Conservation (phyloP, 1,284 basidiomycete species). For the Microbotryomycetes sp. region DNA sequence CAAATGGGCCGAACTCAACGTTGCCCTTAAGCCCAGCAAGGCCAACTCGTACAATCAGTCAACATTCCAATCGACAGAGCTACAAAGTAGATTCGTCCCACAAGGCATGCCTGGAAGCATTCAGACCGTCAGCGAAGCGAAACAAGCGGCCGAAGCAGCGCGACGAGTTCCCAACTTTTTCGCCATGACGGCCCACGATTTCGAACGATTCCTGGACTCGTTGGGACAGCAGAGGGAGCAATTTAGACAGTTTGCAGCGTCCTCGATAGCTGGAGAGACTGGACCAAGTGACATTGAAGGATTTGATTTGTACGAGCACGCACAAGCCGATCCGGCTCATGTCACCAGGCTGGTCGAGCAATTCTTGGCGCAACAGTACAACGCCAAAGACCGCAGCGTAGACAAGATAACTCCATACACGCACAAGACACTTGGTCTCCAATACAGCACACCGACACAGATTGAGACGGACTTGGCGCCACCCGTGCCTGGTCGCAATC, state of each 20-base stretch:
- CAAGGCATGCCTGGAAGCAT: background rate
- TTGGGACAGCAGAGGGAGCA: slow-evolving; percentile 14
- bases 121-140: background rate
- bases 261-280: background rate
- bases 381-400: background rate
- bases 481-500: background rate
- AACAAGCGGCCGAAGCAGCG: background rate
- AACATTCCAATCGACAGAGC: background rate
- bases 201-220: slow-evolving; percentile 20
- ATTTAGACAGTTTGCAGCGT: slow-evolving; percentile 20
- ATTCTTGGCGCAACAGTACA: slow-evolving; percentile 21
- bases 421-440: background rate
- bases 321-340: slow-evolving; percentile 20
- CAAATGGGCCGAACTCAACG: slow-evolving; percentile 19
- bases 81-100: slow-evolving; percentile 26
- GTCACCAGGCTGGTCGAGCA: slow-evolving; percentile 26
- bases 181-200: slow-evolving; percentile 15
- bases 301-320: slow-evolving; percentile 20
- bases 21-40: slow-evolving; percentile 10
- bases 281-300: background rate
- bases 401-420: background rate
- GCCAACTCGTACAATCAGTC: background rate
- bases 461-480: slow-evolving; percentile 13
- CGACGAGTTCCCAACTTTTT: slow-evolving; percentile 25
- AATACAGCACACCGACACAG: slow-evolving; percentile 20